Conservation (phyloP, 2,329 filamentous ascomycete genomes). For the Neonectria punicea region DNA sequence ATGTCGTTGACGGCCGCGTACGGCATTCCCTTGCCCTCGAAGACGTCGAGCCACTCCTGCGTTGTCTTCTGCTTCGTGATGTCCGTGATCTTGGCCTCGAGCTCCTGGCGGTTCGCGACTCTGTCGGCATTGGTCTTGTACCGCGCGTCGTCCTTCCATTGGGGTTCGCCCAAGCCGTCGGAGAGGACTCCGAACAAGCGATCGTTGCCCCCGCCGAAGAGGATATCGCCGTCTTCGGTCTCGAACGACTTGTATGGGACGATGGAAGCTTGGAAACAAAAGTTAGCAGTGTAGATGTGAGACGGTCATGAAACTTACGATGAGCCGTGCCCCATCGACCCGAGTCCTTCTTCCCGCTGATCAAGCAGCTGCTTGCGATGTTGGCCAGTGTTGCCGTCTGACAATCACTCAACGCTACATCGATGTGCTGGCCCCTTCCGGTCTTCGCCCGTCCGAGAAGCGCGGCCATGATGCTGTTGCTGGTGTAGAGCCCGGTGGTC, state of each 20-base stretch:
- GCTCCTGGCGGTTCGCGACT: slow-evolving; percentile 76
- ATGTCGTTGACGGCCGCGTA: slow-evolving; percentile 95
- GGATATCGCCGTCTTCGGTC: slow-evolving; percentile 75
- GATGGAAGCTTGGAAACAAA: slow-evolving; percentile 76
- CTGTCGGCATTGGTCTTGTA: slow-evolving; percentile 71
- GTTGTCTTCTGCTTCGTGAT: slow-evolving; percentile 83
- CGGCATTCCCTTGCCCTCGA: slow-evolving; percentile 93
- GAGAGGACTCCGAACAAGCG: slow-evolving; percentile 74
- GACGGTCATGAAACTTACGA: slow-evolving; percentile 63
- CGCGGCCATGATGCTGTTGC: slow-evolving; percentile 94
- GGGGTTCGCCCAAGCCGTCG: slow-evolving; percentile 64
- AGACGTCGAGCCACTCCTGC: slow-evolving; percentile 83
- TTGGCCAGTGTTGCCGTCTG: slow-evolving; percentile 96
- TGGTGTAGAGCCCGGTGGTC: slow-evolving; percentile 94
- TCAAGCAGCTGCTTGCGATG: slow-evolving; percentile 89
- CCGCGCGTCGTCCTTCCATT: slow-evolving; percentile 69
- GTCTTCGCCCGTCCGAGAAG: slow-evolving; percentile 79
- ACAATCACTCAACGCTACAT: slow-evolving; percentile 90
- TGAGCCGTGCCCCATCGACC: slow-evolving; percentile 97
- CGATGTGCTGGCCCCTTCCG: slow-evolving; percentile 89
- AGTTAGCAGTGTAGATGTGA: slow-evolving; percentile 5
- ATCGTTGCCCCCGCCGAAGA: slow-evolving; percentile 79
- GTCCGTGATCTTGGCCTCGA: slow-evolving; percentile 83
- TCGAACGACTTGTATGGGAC: slow-evolving; percentile 92
- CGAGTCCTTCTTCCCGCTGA: slow-evolving; percentile 86